Evolutionary conservation across 768 basidiomycete species (phyloP), one percentile per base, ranked within the genome.

Genomic region (Boletus insuetus): DNA sequence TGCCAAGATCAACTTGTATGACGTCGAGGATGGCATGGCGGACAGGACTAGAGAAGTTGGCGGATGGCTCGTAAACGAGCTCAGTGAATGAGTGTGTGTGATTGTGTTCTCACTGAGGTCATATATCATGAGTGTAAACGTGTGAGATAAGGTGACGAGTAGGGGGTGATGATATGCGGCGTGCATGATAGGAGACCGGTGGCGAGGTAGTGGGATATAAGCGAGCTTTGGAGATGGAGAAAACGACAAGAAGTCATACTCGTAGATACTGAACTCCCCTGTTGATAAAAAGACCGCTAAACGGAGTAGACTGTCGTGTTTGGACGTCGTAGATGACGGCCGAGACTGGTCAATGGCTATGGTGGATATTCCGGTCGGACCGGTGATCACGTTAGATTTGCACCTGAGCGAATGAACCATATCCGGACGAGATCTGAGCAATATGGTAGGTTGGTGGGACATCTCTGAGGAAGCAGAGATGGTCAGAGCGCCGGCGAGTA

Each of bases 11-110:
- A 93, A 78, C 65, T 86, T 91, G 73, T 88, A 93, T 29, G 74
- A 79, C 12, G 73, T 66, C 11, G 80, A 63, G 17, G 84, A 77
- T 22, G 82, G 81, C 57, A 71, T 49, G 22, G 79, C 75, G 22
- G 90, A 89, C 44, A 93, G 73, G n/a, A 91, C 82, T n/a, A 93
- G 72, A 5, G 89, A 91, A 4, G 84, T 82, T 2, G 91, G 91
- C 1, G 88, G 87, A 67, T 85, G 86, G 4, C 88, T 89, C 10
- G 87, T 86, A 70, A 87, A 91, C 1, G 89, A 88, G 32, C 79
- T 81, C 17, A 92, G 73, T 1, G 86, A 86, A 69, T 91, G 88
- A 1, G 77, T 80, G 59, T 80, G 84, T 11, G 68, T 72, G 46
- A 84, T 75, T 10, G 64, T 71, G 58, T 79, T 76, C 26, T 72